These are phyloP conservation scores for Lentinula edodes DNA, from an alignment of 768 basidiomycete species.

Conservation along the genomic window DNA sequence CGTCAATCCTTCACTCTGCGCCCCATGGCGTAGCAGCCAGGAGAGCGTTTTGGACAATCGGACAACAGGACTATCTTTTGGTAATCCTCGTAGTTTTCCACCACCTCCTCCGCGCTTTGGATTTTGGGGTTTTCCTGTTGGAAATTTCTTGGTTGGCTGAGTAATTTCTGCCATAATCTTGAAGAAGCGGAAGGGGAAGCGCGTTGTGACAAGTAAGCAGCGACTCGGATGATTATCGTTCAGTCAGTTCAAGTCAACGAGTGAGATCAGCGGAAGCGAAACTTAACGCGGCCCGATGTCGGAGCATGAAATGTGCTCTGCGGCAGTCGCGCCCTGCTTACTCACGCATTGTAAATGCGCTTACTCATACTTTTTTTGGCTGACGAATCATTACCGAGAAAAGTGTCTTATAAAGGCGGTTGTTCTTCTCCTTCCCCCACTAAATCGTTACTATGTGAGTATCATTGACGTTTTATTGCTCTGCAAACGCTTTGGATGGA, in stretches of 20 bases:
- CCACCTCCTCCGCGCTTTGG: background rate
- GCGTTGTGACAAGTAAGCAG: background rate
- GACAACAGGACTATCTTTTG: constrained; percentile 61
- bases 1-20: constrained; percentile 62
- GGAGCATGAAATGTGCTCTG: background rate
- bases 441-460: constrained; percentile 3
- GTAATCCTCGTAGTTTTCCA: constrained; percentile 52
- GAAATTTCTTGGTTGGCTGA: background rate
- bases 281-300: background rate
- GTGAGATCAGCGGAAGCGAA: background rate
- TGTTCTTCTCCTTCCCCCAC: background rate
- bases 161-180: background rate
- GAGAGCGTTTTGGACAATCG: constrained; percentile 82
- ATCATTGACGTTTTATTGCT: background rate
- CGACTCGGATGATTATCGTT: background rate
- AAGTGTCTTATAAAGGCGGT: background rate
- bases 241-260: background rate
- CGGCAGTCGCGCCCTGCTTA: background rate
- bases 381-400: background rate
- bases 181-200: too few relatives aligned
- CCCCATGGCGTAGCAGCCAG: constrained; percentile 90
- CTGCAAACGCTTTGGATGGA: background rate
- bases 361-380: background rate
- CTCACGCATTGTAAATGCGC: background rate
- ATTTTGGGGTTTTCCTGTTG: background rate